Conservation (phyloP, 2,329 filamentous ascomycete species). For the Cordyceps farinosa region DNA sequence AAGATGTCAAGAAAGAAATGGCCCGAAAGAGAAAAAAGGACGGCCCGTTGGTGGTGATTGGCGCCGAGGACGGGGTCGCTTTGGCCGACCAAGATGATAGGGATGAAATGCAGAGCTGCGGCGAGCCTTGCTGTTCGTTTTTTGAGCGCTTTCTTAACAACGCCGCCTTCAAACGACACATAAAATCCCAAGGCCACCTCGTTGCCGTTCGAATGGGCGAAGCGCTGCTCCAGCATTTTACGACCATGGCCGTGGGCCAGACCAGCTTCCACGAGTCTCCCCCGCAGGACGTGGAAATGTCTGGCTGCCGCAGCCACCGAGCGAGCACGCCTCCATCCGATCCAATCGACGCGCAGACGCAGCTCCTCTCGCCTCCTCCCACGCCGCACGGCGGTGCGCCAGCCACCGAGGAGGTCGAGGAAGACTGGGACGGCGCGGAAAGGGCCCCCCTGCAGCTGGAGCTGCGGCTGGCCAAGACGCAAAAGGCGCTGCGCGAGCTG, state of each 20-base stretch:
- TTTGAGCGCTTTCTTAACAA: not conserved
- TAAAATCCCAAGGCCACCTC: not conserved
- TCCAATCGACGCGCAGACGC: not conserved
- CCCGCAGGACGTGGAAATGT: not conserved
- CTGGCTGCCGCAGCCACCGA: not conserved
- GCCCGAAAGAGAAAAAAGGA: not conserved
- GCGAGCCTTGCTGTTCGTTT: constrained; percentile 1
- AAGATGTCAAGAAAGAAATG: rapidly evolving
- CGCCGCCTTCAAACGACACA: not conserved
- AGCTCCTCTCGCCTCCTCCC: not conserved
- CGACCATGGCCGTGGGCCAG: not conserved
- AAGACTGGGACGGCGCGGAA: not conserved
- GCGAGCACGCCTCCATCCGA: not conserved
- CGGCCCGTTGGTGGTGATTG: not conserved
- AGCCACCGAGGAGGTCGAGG: too few relatives aligned
- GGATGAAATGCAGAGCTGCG: not conserved
- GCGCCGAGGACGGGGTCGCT: not conserved
- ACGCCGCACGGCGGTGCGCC: not conserved
- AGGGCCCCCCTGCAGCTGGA: not conserved
- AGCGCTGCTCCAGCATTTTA: not conserved
- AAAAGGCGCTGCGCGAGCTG: not conserved
- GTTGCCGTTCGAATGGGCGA: not conserved
- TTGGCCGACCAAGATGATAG: not conserved
- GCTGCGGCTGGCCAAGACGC: not conserved
- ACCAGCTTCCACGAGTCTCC: too few relatives aligned